Base-by-base conservation (phyloP, 176 grass and related monocot species). In the Carex littledalei region DNA sequence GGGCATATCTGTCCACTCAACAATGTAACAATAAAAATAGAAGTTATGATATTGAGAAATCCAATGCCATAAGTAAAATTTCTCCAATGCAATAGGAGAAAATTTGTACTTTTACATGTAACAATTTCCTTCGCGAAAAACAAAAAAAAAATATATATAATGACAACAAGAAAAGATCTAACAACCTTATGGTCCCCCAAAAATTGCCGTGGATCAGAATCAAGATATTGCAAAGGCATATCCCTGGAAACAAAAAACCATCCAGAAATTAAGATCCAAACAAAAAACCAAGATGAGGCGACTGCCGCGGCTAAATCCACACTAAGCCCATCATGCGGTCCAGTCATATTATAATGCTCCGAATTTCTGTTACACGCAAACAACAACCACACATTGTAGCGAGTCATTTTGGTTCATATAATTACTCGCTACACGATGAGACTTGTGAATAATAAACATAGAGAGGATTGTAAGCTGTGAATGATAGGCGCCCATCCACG, bases 241-340 rank as follows among this genome's bases (percentile, higher is more conserved):
- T 83, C 22, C 63, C 21, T 9, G 26, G 74, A 49, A 72, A 47
- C 74, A 78, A 78, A 52, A 57, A 31, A 7, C 41, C 22, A 83
- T 52, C 41, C 60, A 55, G 11, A 81, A 63, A 63, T 62, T 39
- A 39, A 83, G 61, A 83, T 52, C 63, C 58, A 83, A 83, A 83
- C 62, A 83, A 83, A 82, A 68, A 34, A 62, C 31, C 37, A 80
- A 80, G 57, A 29, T 4, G 78, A 70, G 67, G 34, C 15, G 34
- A 43, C 16, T 41, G 67, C 5, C 16, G 54, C 58, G 16, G 78
- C 79, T 67, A 65, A 82, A 82, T 82, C 79, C 61, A 83, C 20
- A 68, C 3, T 18, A 13, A 83, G 63, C 81, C 81, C 81, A 83
- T 83, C 43, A 83, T 83, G 81, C 81, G 81, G 81, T 83, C 81